Conservation (phyloP, 164 flowering plant species). For the Macadamia integrifolia region DNA sequence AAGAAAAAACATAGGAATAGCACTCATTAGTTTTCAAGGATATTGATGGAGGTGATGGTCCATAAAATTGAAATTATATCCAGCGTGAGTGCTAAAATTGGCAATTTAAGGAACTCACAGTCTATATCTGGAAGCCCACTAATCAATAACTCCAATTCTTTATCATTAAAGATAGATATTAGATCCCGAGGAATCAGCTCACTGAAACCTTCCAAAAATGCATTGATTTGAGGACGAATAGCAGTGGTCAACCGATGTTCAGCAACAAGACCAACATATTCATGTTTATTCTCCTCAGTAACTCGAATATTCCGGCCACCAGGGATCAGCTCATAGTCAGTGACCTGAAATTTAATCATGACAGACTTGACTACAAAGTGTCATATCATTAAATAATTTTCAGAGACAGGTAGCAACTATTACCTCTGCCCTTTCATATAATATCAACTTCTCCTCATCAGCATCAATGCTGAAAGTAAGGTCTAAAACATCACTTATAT, state of each 20-base stretch:
- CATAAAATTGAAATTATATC: not conserved
- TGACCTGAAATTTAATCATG: constrained; percentile 47
- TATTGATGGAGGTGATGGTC: not conserved
- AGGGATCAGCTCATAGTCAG: constrained; percentile 88
- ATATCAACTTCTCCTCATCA: constrained; percentile 91
- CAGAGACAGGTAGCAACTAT: not conserved
- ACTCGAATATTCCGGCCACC: constrained; percentile 86
- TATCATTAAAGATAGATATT: constrained; percentile 65
- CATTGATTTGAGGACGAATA: constrained; percentile 96
- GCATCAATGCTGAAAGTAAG: constrained; percentile 98
- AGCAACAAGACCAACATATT: constrained; percentile 89
- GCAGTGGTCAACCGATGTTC: constrained; percentile 93
- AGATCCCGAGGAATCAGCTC: constrained; percentile 56
- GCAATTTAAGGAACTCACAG: constrained; percentile 31
- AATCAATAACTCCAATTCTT: constrained; percentile 62
- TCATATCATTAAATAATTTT: constrained; percentile 38
- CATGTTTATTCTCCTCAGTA: constrained; percentile 91
- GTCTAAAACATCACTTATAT: constrained; percentile 73
- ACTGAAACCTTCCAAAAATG: constrained; percentile 70
- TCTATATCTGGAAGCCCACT: constrained; percentile 84
- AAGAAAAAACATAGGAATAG: not conserved
- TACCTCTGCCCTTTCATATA: constrained; percentile 82
- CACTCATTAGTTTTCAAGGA: not conserved
- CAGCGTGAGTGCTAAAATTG: too few relatives aligned
- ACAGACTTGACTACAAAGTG: constrained; percentile 23